Evolutionary conservation across 106 monocot genomes (phyloP), one percentile per base, ranked within the genome.

Genomic region (Dioscorea zingiberensis): DNA sequence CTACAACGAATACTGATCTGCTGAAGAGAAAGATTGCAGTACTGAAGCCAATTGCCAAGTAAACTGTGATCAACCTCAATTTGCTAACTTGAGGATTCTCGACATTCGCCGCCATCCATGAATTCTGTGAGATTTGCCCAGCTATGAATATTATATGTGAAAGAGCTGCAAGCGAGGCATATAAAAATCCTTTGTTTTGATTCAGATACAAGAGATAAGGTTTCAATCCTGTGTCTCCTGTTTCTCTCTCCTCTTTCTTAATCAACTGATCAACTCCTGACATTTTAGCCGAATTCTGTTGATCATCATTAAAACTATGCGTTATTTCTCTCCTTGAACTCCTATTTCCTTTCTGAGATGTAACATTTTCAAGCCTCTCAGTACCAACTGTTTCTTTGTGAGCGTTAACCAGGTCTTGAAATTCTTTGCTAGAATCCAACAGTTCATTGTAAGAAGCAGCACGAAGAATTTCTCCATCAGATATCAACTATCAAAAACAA

Each of bases 31-130:
- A 85, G 22, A 92, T 44, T 0, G 76, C 27, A 11, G 85, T 73
- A 44, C 71, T 25, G 55, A 77, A 71, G 18, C 97, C 92, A 58
- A 98, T 82, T 25, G 71, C 69, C 67, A 89, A 68, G 68, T 98
- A 98, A 17, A 98, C 88, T 19, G 68, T 53, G 2, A 92, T 89
- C 32, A 98, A 57, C 46, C 64, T 62, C 48, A 93, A 65, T 27
- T 74, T 80, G 84, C 92, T 84, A 27, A 89, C 84, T 76, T 77
- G 58, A 46, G 88, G 75, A 68, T 93, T 81, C 29, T 93, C 48
- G 38, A 98, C 84, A 67, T 98, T 92, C 21, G 84, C 83, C 62
- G 97, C 97, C 97, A 98, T 89, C 97, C 97, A 98, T 63, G 92
- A 81, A 58, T 98, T 98, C 55, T 98, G 97, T 1, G 68, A 84